Conservation (phyloP, 768 basidiomycete species). For the Termitomyces sp. region DNA sequence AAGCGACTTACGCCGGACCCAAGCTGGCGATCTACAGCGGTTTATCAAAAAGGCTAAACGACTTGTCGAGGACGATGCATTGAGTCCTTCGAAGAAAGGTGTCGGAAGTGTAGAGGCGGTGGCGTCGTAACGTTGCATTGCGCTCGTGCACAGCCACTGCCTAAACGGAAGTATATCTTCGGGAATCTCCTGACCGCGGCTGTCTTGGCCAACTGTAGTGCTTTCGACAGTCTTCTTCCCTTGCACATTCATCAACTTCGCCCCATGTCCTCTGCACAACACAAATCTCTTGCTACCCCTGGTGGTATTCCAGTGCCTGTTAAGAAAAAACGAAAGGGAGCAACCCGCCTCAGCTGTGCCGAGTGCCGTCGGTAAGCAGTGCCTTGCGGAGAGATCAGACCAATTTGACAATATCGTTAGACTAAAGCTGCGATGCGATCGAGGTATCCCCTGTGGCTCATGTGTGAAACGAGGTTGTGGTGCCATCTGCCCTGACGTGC, state of each 20-base stretch:
- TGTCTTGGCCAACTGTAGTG: slow-evolving; percentile 1
- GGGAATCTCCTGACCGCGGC: slow-evolving; percentile 16
- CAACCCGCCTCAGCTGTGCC: slow-evolving; percentile 73
- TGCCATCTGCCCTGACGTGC: slow-evolving; percentile 79
- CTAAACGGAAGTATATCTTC: slow-evolving; percentile 16
- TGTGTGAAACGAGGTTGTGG: slow-evolving; percentile 79
- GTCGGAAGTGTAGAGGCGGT: neutral
- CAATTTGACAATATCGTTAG: slow-evolving; percentile 24
- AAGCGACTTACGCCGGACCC: neutral
- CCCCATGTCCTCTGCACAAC: slow-evolving; percentile 30
- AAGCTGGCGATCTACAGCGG: neutral
- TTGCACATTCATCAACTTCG: slow-evolving; percentile 18
- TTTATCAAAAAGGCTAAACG: slow-evolving; percentile 8
- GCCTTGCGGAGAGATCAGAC: neutral
- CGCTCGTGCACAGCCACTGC: slow-evolving; percentile 11
- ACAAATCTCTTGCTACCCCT: slow-evolving; percentile 20
- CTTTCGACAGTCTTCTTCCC: slow-evolving; percentile 9
- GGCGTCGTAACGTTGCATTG: too few relatives aligned
- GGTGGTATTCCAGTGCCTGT: slow-evolving; percentile 23
- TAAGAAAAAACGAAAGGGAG: slow-evolving; percentile 65
- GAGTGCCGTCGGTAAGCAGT: slow-evolving; percentile 66
- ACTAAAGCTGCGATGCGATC: slow-evolving; percentile 70
- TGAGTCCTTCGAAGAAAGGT: neutral
- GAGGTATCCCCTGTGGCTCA: slow-evolving; percentile 70
- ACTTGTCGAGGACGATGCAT: neutral